A percentile compares a stretch with the other conserved stretches of the same genome.
Conservation (phyloP, 2,329 filamentous ascomycete species). For the Colletotrichum incanum region DNA sequence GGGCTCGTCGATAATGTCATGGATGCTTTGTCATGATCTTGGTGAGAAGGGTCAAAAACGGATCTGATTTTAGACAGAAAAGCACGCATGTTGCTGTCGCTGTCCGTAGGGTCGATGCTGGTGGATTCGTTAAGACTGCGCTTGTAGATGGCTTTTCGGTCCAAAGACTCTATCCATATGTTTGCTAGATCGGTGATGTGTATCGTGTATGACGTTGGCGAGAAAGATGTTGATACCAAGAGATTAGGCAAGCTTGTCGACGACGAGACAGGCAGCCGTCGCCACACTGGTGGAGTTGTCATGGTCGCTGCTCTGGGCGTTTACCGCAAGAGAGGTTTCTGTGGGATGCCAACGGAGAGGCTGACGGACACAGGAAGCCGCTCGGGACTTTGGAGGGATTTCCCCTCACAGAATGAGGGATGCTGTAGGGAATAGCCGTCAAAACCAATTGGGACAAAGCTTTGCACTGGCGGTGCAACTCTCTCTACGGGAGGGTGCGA, state of each 20-base stretch:
- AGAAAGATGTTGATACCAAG: slow-evolving; percentile 73
- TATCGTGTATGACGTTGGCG: slow-evolving; percentile 72
- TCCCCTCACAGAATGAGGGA: background rate
- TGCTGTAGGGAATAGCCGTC: background rate
- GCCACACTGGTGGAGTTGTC: slow-evolving; percentile 60
- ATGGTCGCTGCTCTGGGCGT: slow-evolving; percentile 45
- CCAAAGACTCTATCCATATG: slow-evolving; percentile 80
- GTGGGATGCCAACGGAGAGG: background rate
- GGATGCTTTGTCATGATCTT: slow-evolving; percentile 60
- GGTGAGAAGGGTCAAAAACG: slow-evolving; percentile 64
- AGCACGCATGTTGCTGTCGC: slow-evolving; percentile 76
- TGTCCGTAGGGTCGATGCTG: slow-evolving; percentile 81
- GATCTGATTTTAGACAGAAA: slow-evolving; percentile 75
- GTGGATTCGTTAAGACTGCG: slow-evolving; percentile 76
- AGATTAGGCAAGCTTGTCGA: slow-evolving; percentile 69
- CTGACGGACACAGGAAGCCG: background rate
- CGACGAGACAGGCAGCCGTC: slow-evolving; percentile 60
- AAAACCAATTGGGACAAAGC: background rate
- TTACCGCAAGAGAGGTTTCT: background rate
- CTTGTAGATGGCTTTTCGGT: slow-evolving; percentile 73
- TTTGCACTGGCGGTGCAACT: slow-evolving; percentile 22
- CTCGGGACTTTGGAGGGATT: background rate
- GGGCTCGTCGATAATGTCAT: slow-evolving; percentile 59
- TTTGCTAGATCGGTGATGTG: slow-evolving; percentile 80
- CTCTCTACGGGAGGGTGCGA: background rate